Evolutionary conservation across 2,329 filamentous ascomycete species (phyloP).

Genomic region (Pezicula radicicola): DNA sequence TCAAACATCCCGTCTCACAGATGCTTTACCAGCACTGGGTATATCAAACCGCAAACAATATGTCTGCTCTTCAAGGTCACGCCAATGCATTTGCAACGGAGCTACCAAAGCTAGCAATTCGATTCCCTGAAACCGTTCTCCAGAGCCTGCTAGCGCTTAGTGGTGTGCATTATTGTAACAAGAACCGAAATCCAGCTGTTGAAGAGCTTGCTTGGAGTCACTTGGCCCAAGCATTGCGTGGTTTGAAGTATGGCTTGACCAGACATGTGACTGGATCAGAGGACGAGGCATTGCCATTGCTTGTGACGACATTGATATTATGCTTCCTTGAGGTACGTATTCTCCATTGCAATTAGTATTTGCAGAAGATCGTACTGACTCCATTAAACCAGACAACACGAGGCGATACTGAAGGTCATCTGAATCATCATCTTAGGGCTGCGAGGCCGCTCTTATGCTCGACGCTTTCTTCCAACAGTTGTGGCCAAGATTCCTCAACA

Average conservation of each 20-base stretch:
- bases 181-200: background rate
- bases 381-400: background rate
- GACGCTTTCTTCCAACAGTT: background rate
- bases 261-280: background rate
- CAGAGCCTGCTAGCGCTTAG: background rate
- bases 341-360: too few species aligned
- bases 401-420: background rate
- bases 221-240: background rate
- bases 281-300: background rate
- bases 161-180: constrained; percentile 1
- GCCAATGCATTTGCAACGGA: background rate
- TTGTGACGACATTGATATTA: background rate
- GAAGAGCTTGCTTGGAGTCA: background rate
- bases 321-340: background rate
- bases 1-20: background rate
- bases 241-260: constrained; percentile 1
- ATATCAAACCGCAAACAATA: background rate
- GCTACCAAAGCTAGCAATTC: background rate
- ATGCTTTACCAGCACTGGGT: constrained; percentile 1
- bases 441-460: background rate
- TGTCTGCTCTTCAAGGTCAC: background rate
- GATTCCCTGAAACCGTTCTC: background rate
- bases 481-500: background rate
- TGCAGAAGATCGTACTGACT: too few species aligned
- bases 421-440: background rate